Base-by-base conservation (phyloP, 257 asterid genomes). In the Mitragyna speciosa region DNA sequence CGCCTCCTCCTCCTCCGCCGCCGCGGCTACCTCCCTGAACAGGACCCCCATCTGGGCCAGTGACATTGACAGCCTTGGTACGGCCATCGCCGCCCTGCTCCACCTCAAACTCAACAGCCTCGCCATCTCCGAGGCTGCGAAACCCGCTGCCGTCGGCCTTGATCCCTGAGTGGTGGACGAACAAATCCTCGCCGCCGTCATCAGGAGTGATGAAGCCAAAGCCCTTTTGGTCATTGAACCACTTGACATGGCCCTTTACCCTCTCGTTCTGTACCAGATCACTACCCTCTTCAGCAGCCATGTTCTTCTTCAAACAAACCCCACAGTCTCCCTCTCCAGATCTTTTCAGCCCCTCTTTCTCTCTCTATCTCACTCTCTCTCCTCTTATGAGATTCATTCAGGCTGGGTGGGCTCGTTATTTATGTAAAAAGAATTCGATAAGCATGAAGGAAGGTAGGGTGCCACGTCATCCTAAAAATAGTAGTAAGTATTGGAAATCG, bases 141-240 rank as follows among this genome's bases (percentile, higher is more conserved):
- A 88, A 90, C 0, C 94, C 96, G 59, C 79, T 54, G 14, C 12
- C 39, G n/a, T 88, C 92, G 2, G 93, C 78, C 83, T 90, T 90
- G 88, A 94, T 90, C 22, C 93, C 91, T 0, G 97, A 89, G 39
- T 91, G 97, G 12, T 94, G 98, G 0, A 94, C 98, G 61, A 94
- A 94, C 24, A 92, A 93, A 84, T 94, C 98, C 16, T 92, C 97
- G 79, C 84, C 81, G 4, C 97, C 98, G 56, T 91, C 97, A 0
- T 87, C 91, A 10, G 98, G 98, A 15, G 97, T 92, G 75, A 94
- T 92, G 83, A 94, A 94, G 0, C 98, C 98, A 45, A 87, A 94
- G 0, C 98, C 98, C 58, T 92, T 94, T 36, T 90, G 94, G 67
- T 89, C 97, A 78, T 84, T 89, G 81, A 94, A 94, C 98, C 98